These are phyloP conservation scores for Pseudogymnoascus sp. DNA, from an alignment of 2,329 filamentous ascomycete species.

Conservation along the genomic window DNA sequence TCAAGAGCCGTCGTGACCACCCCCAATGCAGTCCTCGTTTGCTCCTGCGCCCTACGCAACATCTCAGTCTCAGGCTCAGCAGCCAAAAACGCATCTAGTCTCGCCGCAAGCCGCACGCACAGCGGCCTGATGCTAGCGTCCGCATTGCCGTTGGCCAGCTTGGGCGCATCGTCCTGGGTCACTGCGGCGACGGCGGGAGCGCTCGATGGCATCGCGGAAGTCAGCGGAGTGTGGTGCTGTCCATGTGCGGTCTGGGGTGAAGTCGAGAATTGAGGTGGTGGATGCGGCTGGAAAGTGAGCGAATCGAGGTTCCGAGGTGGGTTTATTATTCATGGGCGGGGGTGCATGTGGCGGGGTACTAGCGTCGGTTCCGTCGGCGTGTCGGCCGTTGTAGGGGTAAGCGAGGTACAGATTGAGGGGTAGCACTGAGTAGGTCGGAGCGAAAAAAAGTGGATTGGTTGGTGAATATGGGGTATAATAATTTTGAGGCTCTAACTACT, in stretches of 20 bases:
- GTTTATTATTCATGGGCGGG: conserved; percentile 6
- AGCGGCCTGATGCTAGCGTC: conserved; percentile 20
- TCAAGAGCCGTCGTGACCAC: conserved; percentile 69
- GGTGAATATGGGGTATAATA: conserved; percentile 4
- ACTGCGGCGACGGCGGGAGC: conserved; percentile 2
- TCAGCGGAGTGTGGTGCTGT: not conserved
- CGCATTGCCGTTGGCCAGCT: conserved; percentile 6
- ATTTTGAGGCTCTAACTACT: conserved; percentile 5
- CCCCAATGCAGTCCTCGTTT: conserved; percentile 62
- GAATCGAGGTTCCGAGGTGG: not conserved
- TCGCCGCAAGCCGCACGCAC: conserved; percentile 20
- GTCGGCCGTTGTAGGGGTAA: not conserved
- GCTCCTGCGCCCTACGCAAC: conserved; percentile 49
- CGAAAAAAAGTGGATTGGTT: not conserved
- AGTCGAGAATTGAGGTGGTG: not conserved
- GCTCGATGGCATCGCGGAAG: conserved; percentile 7
- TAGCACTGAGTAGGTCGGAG: not conserved
- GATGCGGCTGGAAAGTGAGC: not conserved
- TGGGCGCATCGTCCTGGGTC: not conserved
- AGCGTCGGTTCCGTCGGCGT: not conserved
- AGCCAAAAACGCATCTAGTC: conserved; percentile 25
- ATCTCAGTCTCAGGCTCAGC: conserved; percentile 19
- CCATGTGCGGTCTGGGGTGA: not conserved
- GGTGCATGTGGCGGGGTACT: conserved; percentile 6
- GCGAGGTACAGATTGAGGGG: conserved; percentile 7